phyloP scores from a whole-genome alignment of 768 basidiomycete genomes.

The Lactarius indigo region DNA sequence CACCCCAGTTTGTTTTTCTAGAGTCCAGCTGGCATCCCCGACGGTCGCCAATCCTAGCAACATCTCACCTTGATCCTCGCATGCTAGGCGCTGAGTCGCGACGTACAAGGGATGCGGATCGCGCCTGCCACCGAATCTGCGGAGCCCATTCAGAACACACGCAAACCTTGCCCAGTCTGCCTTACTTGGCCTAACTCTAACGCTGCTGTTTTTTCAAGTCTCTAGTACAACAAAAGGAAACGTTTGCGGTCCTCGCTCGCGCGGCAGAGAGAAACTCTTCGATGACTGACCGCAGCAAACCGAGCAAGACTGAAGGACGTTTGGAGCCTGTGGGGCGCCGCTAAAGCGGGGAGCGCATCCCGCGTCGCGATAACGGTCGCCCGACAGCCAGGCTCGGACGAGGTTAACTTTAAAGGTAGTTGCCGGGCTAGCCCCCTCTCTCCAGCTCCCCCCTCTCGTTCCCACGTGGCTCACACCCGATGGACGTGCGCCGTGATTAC shows the following conservation, averaged over 20 bases:
- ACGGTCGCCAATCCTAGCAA: not conserved
- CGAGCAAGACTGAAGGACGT: not conserved
- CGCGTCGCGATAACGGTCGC: not conserved
- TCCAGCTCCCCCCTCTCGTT: not conserved
- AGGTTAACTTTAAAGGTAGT: slow-evolving; percentile 22
- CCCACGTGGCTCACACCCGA: slow-evolving; percentile 3
- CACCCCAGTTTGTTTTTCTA: not conserved
- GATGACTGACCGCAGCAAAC: not conserved
- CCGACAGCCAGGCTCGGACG: slow-evolving; percentile 18
- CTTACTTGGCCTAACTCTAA: not conserved
- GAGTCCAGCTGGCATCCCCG: not conserved
- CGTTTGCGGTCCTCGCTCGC: not conserved
- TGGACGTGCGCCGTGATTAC: not conserved
- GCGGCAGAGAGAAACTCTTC: not conserved
- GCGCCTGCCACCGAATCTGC: not conserved
- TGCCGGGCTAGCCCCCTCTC: slow-evolving; percentile 5
- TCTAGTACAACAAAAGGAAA: not conserved
- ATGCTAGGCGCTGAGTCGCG: not conserved
- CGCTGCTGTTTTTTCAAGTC: not conserved
- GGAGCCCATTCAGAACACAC: not conserved
- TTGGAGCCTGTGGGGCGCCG: not conserved
- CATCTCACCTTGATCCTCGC: not conserved
- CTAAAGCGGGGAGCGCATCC: not conserved
- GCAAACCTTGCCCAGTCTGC: not conserved
- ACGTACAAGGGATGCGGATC: not conserved